These are phyloP conservation scores for Cryphonectria naterciae DNA, from an alignment of 2,329 filamentous ascomycete species.

Conservation along the genomic window DNA sequence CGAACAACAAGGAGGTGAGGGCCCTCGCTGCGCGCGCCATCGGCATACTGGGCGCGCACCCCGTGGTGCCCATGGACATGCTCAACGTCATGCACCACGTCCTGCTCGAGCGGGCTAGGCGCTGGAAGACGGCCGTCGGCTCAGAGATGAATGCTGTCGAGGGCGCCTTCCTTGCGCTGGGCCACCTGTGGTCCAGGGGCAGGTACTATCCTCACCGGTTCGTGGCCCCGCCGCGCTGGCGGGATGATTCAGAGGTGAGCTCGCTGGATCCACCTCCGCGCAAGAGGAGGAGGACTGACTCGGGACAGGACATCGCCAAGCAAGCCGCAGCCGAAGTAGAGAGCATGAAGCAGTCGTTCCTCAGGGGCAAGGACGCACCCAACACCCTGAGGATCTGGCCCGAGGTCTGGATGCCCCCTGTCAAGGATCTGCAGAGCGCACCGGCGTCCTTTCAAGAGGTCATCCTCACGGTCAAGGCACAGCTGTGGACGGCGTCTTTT, in stretches of 20 bases:
- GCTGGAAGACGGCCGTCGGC: slow-evolving; percentile 56
- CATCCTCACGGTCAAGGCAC: slow-evolving; percentile 49
- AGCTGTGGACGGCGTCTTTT: slow-evolving; percentile 52
- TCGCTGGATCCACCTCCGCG: slow-evolving; percentile 1
- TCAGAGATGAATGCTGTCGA: slow-evolving; percentile 51
- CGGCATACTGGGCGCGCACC: slow-evolving; percentile 77
- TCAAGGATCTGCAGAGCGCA: slow-evolving; percentile 11
- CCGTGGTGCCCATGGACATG: slow-evolving; percentile 33
- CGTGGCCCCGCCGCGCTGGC: neutral
- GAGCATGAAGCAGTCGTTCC: slow-evolving; percentile 12
- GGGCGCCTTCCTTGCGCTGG: slow-evolving; percentile 51
- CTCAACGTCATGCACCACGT: slow-evolving; percentile 39
- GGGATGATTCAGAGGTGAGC: slow-evolving; percentile 1
- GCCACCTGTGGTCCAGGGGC: slow-evolving; percentile 48
- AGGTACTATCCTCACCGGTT: slow-evolving; percentile 44
- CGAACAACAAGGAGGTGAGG: slow-evolving; percentile 73
- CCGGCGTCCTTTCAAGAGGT: slow-evolving; percentile 40
- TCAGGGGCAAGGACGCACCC: slow-evolving; percentile 6
- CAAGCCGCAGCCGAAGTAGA: neutral
- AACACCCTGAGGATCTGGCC: neutral
- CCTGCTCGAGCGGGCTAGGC: slow-evolving; percentile 55
- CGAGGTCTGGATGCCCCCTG: slow-evolving; percentile 24
- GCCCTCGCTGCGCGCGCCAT: slow-evolving; percentile 69
- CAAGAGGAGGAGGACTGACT: slow-evolving; percentile 21
- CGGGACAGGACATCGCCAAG: slow-evolving; percentile 2